Percentiles rank a stretch among this genome's conserved stretches.
These are phyloP conservation scores for Tremella mesenterica DNA, from an alignment of 768 basidiomycete genomes.

Conservation along the genomic window DNA sequence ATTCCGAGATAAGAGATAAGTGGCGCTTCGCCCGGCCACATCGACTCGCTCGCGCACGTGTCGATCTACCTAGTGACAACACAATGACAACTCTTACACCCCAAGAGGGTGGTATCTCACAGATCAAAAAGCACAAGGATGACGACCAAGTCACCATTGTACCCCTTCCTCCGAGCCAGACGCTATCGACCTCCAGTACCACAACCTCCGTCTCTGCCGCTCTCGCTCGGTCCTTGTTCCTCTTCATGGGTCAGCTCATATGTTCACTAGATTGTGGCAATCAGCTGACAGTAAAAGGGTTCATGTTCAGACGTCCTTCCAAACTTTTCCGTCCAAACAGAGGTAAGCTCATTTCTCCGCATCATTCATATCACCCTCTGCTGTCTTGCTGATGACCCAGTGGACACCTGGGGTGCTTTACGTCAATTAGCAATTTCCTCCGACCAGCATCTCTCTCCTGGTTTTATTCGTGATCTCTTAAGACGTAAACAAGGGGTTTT, in stretches of 20 bases:
- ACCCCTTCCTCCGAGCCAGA: slow-evolving; percentile 7
- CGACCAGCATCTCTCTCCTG: slow-evolving; percentile 33
- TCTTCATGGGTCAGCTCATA: slow-evolving; percentile 30
- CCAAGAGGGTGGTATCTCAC: too few species aligned
- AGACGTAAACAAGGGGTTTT: slow-evolving; percentile 28
- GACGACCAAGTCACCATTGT: too few species aligned
- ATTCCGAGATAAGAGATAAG: not conserved
- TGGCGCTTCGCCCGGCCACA: not conserved
- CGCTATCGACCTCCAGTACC: slow-evolving; percentile 13
- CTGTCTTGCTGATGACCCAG: too few species aligned
- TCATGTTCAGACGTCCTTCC: slow-evolving; percentile 40
- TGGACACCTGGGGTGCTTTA: slow-evolving; percentile 39
- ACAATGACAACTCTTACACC: too few species aligned
- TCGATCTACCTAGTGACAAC: slow-evolving; percentile 1
- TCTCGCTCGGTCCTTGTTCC: slow-evolving; percentile 31
- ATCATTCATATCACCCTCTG: not conserved
- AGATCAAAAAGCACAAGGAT: too few species aligned
- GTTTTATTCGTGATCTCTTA: slow-evolving; percentile 33
- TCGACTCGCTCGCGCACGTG: not conserved
- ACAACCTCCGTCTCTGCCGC: slow-evolving; percentile 35
- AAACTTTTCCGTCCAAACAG: slow-evolving; percentile 38
- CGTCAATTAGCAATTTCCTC: slow-evolving; percentile 36
- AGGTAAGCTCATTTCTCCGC: slow-evolving; percentile 12
- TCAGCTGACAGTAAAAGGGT: slow-evolving; percentile 13
- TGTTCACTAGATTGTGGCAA: not conserved